Evolutionary conservation across 495 filamentous ascomycete species (phyloP).

Genomic region (Daldinia decipiens): DNA sequence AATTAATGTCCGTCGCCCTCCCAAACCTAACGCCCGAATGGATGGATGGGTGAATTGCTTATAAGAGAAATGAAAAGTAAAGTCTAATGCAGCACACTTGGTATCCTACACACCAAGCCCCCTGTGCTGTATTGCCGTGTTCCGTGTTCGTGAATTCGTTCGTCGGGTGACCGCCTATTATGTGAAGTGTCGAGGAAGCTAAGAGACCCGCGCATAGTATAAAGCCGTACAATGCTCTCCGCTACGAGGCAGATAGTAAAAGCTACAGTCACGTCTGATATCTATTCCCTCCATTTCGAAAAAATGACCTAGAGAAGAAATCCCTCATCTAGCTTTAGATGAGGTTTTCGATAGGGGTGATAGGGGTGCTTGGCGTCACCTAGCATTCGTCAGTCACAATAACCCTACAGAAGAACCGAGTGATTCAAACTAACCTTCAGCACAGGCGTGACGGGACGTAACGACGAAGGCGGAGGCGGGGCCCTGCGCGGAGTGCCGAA

Average conservation of each 20-base stretch:
- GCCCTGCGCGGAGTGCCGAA: constrained; percentile 45
- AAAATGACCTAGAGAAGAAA: background rate
- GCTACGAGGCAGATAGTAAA: background rate
- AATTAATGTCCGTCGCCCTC: constrained; percentile 3
- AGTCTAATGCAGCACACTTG: constrained; percentile 10
- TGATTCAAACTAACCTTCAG: constrained; percentile 32
- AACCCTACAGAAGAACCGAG: background rate
- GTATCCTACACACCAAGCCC: constrained; percentile 8
- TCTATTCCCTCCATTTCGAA: background rate
- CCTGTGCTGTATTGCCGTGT: background rate
- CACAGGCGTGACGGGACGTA: constrained; percentile 29
- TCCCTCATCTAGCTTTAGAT: constrained; percentile 21
- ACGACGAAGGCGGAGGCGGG: constrained; percentile 32
- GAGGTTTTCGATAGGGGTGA: constrained; percentile 36
- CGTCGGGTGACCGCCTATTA: background rate
- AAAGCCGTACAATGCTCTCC: background rate
- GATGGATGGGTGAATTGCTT: background rate
- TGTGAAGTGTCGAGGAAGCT: background rate
- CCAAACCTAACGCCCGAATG: background rate
- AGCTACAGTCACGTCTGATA: background rate
- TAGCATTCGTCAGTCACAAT: background rate
- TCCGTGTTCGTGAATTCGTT: constrained; percentile 10
- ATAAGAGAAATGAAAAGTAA: background rate
- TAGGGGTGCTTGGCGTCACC: constrained; percentile 35
- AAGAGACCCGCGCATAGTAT: background rate